A percentile compares a stretch with the other conserved stretches of the same genome.
Evolutionary conservation across 192 early-diverging fungal genomes (phyloP).

Genomic region (Gigaspora rosea): DNA sequence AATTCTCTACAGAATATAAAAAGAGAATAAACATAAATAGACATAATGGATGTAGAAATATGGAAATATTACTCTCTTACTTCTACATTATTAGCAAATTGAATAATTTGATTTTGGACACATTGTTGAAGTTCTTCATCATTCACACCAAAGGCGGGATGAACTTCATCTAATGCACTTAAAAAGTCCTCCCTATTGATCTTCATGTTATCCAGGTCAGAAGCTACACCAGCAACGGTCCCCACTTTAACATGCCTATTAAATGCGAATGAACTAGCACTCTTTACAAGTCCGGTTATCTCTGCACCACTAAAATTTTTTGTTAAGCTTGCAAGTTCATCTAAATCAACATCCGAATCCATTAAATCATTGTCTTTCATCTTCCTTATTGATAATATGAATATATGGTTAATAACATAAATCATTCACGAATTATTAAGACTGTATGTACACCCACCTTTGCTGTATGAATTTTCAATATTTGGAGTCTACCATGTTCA

Average conservation of each 20-base stretch:
- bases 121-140: slow-evolving; percentile 89
- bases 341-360: slow-evolving; percentile 77
- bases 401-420: neutral
- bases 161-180: slow-evolving; percentile 87
- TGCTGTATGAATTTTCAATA: slow-evolving; percentile 92
- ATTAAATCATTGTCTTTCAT: slow-evolving; percentile 82
- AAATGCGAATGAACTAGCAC: slow-evolving; percentile 93
- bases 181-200: slow-evolving; percentile 86
- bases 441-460: slow-evolving; percentile 52
- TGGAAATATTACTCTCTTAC: slow-evolving; percentile 24
- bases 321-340: slow-evolving; percentile 82
- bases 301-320: slow-evolving; percentile 99
- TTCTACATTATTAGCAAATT: slow-evolving; percentile 57
- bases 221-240: slow-evolving; percentile 74
- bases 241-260: slow-evolving; percentile 95
- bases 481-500: slow-evolving; percentile 88
- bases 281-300: slow-evolving; percentile 90
- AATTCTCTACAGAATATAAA: slow-evolving; percentile 54
- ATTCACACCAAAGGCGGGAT: slow-evolving; percentile 91
- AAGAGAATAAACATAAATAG: neutral
- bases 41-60: neutral
- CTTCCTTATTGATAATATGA: slow-evolving; percentile 35
- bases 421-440: neutral
- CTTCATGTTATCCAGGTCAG: slow-evolving; percentile 89
- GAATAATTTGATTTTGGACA: slow-evolving; percentile 83